phyloP scores from a whole-genome alignment of 768 basidiomycete species.

The Tulasnella calospora region DNA sequence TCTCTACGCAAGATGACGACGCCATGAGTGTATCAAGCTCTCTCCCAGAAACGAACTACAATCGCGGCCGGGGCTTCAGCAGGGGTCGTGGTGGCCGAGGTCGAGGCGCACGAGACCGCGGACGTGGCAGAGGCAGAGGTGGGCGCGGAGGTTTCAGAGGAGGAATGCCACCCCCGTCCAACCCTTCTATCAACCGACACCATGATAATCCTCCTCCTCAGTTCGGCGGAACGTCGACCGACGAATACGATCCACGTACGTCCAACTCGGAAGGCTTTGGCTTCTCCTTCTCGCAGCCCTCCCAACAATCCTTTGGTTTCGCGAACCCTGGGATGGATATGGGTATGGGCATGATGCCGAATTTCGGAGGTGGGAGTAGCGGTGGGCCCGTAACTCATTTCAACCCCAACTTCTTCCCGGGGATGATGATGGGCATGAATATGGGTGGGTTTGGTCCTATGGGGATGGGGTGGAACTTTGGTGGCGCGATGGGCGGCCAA shows the following conservation, averaged over 20 bases:
- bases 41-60: background rate
- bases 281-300: background rate
- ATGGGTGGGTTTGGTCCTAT: background rate
- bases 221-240: constrained; percentile 12
- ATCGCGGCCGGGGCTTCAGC: background rate
- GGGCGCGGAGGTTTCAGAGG: background rate
- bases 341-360: constrained; percentile 40
- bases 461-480: background rate
- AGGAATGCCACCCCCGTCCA: background rate
- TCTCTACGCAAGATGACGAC: background rate
- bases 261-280: background rate
- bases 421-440: constrained; percentile 16
- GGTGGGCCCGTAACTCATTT: constrained; percentile 30
- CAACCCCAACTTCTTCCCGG: constrained; percentile 12
- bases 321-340: constrained; percentile 37
- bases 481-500: background rate
- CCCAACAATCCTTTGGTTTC: constrained; percentile 27
- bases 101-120: constrained; percentile 28
- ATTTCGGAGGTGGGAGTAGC: constrained; percentile 38
- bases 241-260: constrained; percentile 36
- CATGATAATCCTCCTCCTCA: background rate
- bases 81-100: constrained; percentile 28
- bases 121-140: constrained; percentile 8
- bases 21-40: background rate
- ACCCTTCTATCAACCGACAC: background rate